phyloP scores from a whole-genome alignment of 1,139 yeast genomes.

The Geotrichum europaeum region DNA sequence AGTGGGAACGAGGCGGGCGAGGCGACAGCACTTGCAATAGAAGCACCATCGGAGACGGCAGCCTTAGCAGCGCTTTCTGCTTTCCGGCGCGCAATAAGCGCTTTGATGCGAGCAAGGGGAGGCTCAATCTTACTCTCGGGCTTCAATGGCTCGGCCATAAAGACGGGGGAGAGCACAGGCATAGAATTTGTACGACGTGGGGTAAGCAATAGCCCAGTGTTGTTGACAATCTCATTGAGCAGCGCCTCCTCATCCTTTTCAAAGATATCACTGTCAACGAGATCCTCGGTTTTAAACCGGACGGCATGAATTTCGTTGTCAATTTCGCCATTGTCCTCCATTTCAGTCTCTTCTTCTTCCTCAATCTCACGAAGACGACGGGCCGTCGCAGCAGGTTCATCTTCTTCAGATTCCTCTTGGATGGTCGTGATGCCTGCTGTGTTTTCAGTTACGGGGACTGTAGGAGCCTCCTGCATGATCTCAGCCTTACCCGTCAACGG shows the following conservation, averaged over 20 bases:
- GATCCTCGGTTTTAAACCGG: background rate
- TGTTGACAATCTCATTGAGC: background rate
- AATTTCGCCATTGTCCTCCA: background rate
- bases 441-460: background rate
- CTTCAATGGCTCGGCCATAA: background rate
- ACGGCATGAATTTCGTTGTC: background rate
- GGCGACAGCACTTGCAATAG: background rate
- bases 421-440: background rate
- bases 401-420: background rate
- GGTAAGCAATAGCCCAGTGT: background rate
- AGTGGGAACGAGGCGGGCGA: background rate
- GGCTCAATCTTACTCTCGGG: background rate
- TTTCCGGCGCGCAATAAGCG: background rate
- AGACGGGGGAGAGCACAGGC: background rate
- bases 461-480: background rate
- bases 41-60: too few species aligned
- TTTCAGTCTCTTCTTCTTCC: background rate
- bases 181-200: background rate
- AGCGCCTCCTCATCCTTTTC: background rate
- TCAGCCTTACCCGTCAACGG: slow-evolving; percentile 7
- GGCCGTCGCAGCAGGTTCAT: background rate
- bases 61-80: background rate
- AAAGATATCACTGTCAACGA: background rate
- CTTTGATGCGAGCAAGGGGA: background rate
- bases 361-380: background rate